Evolutionary conservation across 2,329 filamentous ascomycete genomes (phyloP).

Genomic region (Zasmidium cellare): DNA sequence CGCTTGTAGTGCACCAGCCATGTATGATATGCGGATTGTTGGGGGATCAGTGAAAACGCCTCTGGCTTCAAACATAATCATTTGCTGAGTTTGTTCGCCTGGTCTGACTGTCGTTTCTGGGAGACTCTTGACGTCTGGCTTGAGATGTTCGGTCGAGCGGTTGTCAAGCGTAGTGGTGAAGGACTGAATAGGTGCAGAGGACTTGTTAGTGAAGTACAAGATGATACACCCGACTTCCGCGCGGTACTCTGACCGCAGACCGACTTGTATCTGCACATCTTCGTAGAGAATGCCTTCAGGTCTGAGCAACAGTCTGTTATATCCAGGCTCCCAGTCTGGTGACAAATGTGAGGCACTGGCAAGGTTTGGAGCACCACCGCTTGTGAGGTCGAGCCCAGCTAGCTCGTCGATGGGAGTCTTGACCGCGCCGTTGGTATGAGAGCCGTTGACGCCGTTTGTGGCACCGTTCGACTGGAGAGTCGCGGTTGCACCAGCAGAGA

Average conservation of each 20-base stretch:
- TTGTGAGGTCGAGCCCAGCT: conserved; percentile 76
- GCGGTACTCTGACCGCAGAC: conserved; percentile 89
- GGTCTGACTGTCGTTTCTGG: conserved; percentile 78
- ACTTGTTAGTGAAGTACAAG: conserved; percentile 94
- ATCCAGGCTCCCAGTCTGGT: conserved; percentile 91
- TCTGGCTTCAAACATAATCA: conserved; percentile 89
- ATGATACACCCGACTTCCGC: conserved; percentile 95
- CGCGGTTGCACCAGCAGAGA: conserved; percentile 56
- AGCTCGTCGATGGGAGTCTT: conserved; percentile 59
- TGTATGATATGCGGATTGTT: conserved; percentile 90
- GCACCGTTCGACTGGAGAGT: conserved; percentile 37
- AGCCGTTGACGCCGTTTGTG: conserved; percentile 25
- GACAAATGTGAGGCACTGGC: conserved; percentile 90
- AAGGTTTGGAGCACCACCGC: conserved; percentile 71
- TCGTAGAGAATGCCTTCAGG: conserved; percentile 90
- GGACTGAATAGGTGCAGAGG: conserved; percentile 77
- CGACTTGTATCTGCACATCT: conserved; percentile 90
- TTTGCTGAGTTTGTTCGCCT: conserved; percentile 82
- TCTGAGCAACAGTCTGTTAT: conserved; percentile 75
- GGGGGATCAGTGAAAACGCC: conserved; percentile 79
- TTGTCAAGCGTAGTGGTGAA: conserved; percentile 96
- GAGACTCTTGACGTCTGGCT: conserved; percentile 83
- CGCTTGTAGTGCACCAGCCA: conserved; percentile 89
- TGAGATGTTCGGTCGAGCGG: conserved; percentile 64
- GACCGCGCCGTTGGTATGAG: conserved; percentile 25